phyloP scores from a whole-genome alignment of 352 stramenopile genomes.

The Phytophthora agathidicida region DNA sequence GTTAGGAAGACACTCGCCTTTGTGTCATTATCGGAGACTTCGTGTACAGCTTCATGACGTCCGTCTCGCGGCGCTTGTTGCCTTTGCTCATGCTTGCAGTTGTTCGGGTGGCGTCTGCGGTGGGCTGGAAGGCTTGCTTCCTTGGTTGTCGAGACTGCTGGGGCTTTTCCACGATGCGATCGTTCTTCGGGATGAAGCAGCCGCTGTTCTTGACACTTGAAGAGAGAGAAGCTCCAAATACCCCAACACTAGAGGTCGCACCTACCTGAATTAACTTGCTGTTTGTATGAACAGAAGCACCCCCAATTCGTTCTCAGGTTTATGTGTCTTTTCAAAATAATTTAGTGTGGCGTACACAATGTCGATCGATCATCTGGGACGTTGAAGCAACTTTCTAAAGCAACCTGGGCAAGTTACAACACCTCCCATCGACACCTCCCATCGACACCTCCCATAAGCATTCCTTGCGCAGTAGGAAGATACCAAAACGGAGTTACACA shows the following conservation, averaged over 20 bases:
- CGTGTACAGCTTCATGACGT: slow-evolving; percentile 92
- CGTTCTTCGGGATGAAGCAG: slow-evolving; percentile 3
- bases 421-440: slow-evolving; percentile 1
- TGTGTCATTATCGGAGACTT: no score
- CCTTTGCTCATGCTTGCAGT: slow-evolving; percentile 71
- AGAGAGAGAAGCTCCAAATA: slow-evolving; percentile 19
- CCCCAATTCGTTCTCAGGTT: slow-evolving; percentile 25
- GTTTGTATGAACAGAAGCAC: slow-evolving; percentile 34
- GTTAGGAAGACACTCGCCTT: neutral
- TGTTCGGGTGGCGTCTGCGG: neutral
- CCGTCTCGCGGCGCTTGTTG: slow-evolving; percentile 87
- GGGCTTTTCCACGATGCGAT: slow-evolving; percentile 8
- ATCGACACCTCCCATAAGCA: slow-evolving; percentile 15
- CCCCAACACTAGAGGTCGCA: slow-evolving; percentile 33
- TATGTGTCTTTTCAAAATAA: slow-evolving; percentile 25
- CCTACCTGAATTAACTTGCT: slow-evolving; percentile 25
- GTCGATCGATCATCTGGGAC: no score
- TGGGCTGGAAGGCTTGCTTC: neutral
- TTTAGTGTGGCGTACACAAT: slow-evolving; percentile 31
- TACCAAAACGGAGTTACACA: neutral
- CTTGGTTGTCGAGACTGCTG: slow-evolving; percentile 24
- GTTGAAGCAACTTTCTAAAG: no score
- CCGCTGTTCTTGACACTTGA: slow-evolving; percentile 33
- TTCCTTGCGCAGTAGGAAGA: slow-evolving; percentile 7
- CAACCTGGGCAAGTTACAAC: neutral